phyloP scores from a whole-genome alignment of 2,329 filamentous ascomycete genomes.

The Colletotrichum cordylinicola region DNA sequence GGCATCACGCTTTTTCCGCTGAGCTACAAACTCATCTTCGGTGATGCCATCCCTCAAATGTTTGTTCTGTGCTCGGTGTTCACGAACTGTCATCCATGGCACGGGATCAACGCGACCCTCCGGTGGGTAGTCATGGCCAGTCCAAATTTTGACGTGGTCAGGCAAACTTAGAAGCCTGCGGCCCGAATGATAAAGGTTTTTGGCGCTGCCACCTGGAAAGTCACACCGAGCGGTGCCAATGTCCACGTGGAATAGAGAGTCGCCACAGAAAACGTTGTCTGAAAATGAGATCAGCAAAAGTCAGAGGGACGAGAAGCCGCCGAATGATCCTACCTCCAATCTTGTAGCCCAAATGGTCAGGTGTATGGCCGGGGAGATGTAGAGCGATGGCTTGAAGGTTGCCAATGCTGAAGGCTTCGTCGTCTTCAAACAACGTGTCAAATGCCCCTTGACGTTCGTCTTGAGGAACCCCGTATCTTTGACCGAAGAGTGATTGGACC shows the following conservation, averaged over 20 bases:
- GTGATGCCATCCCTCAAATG: conserved; percentile 48
- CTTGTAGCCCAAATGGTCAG: conserved; percentile 64
- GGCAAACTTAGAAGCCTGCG: conserved; percentile 47
- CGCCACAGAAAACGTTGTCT: conserved; percentile 57
- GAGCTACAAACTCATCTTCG: conserved; percentile 49
- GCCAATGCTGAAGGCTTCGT: conserved; percentile 59
- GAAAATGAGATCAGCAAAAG: not conserved
- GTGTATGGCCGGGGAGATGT: conserved; percentile 65
- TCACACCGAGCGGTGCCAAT: conserved; percentile 60
- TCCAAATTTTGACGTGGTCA: conserved; percentile 53
- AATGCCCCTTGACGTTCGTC: conserved; percentile 54
- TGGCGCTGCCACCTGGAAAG: conserved; percentile 57
- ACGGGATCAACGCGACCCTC: conserved; percentile 35
- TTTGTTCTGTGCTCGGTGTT: conserved; percentile 51
- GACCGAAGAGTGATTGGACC: conserved; percentile 56
- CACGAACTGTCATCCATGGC: conserved; percentile 48
- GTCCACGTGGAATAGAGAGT: conserved; percentile 58
- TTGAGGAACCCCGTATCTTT: conserved; percentile 49
- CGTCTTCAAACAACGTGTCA: conserved; percentile 57
- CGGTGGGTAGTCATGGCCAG: conserved; percentile 60
- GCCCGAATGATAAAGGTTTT: conserved; percentile 47
- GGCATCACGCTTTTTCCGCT: conserved; percentile 48
- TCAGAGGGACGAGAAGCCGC: not conserved
- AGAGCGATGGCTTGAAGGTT: conserved; percentile 48
- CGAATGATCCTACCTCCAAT: conserved; percentile 47